Evolutionary conservation across 2,329 filamentous ascomycete genomes (phyloP), one percentile per base, ranked within the genome.

Genomic region (Fusarium nisikadoi): DNA sequence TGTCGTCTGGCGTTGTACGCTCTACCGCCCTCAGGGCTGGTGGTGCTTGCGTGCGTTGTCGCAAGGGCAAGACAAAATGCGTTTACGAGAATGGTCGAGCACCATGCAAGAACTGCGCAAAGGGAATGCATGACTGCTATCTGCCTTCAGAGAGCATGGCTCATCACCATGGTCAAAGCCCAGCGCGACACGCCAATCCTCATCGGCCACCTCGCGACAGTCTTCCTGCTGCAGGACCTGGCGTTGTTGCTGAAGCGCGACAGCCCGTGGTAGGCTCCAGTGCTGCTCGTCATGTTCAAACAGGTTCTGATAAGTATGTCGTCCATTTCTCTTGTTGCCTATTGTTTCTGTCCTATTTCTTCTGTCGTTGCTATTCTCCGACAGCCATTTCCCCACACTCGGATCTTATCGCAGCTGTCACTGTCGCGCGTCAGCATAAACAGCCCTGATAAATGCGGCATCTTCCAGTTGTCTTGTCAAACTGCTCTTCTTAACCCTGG

Each of bases 121-220:
- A 90, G 80, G 88, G 88, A 66, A 87, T 89, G 86, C 88, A 90
- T 79, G 87, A 90, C 62, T 90, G 88, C 81, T 90, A 90, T 78
- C 81, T 90, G 25, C 88, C 88, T 42, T 89, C 87, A 35, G 88
- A 90, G 81, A 88, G 85, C 68, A 86, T 88, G 83, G 85, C 86
- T 71, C 88, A 89, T 78, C 86, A 88, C 70, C 87, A 89, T 74
- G 87, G 88, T 66, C 86, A 89, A 68, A 89, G 87, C 65, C 88
- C 88, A 49, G 86, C 87, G 60, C 85, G 86, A 49, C 81, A 83
- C 69, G 72, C 80, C 42, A 82, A 82, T 63, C 83, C 84, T 58
- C 85, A 86, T 77, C 84, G 88, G 56, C 84, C 85, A 68, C 81
- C 84, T 63, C 84, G 88, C 75, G 88, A 90, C 77, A 85, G 82